Evolutionary conservation across 2,329 filamentous ascomycete species (phyloP).

Genomic region (Fusarium fujikuroi): DNA sequence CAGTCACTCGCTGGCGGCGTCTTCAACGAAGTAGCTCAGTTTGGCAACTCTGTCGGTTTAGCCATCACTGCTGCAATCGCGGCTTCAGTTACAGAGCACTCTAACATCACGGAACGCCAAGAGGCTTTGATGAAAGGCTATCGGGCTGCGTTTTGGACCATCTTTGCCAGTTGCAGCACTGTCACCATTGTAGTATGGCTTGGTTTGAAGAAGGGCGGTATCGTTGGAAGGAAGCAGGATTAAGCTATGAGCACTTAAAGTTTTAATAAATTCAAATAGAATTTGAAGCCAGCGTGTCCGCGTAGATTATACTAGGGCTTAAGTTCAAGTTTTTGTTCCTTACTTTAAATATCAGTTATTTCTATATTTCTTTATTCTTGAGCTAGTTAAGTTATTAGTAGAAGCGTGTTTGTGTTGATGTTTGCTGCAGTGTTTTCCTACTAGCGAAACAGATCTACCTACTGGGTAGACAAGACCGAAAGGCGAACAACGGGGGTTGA

Average conservation of each 20-base stretch:
- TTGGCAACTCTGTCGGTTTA: conserved; percentile 65
- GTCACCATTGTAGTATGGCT: conserved; percentile 49
- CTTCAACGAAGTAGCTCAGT: conserved; percentile 68
- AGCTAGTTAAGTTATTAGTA: too few relatives aligned
- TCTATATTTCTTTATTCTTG: too few relatives aligned
- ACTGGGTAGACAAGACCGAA: too few relatives aligned
- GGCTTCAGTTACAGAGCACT: conserved; percentile 56
- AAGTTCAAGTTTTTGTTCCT: too few relatives aligned
- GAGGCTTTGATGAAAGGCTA: conserved; percentile 61
- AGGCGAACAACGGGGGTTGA: too few relatives aligned
- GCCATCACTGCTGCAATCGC: conserved; percentile 62
- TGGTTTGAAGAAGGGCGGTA: conserved; percentile 59
- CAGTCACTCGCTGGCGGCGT: conserved; percentile 70
- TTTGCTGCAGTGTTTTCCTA: too few relatives aligned
- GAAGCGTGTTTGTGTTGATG: too few relatives aligned
- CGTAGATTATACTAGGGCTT: too few relatives aligned
- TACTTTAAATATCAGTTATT: too few relatives aligned
- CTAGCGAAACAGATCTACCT: too few relatives aligned
- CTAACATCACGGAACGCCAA: conserved; percentile 32
- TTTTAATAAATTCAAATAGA: too few relatives aligned
- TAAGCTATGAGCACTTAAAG: not conserved
- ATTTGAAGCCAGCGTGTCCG: too few relatives aligned
- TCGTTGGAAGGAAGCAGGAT: conserved; percentile 59
- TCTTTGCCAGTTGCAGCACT: conserved; percentile 56
- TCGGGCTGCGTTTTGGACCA: conserved; percentile 63